Evolutionary conservation across 129 eudicot genomes (phyloP), one percentile per base, ranked within the genome.

Genomic region (Centrapalus pauciflorus): DNA sequence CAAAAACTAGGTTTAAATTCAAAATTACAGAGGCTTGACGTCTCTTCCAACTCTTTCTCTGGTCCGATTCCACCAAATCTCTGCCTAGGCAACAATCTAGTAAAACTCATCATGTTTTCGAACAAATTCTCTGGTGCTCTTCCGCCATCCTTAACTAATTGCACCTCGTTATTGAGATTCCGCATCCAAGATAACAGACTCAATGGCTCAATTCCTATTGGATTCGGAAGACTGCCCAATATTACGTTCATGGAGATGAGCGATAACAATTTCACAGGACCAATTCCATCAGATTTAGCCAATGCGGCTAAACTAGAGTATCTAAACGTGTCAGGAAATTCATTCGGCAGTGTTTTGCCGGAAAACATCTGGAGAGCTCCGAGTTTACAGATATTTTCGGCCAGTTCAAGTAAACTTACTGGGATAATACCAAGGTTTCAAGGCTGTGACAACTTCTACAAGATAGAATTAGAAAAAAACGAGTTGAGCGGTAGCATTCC

Each of bases 31-130:
- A 71, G 61, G 55, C 80, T 94, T 23, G 99, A 94, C 55, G 97
- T 89, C 19, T 94, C 99, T 21, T 76, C 99, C 1, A 94, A 94
- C 54, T 77, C 78, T 0, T 80, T 94, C 8, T 58, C 76, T 12
- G 99, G 99, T 64, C 87, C 93, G 14, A 27, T 94, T 34, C 97
- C 99, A 1, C 79, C 85, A 19, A 75, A 86, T 61, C 79, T 94
- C 35, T 94, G 99, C 48, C 67, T 76, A 38, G 83, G 95, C 28
- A 80, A 86, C 80, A 81, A 79, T 54, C 73, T 94, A 12, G 41
- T 32, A 2, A 89, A 85, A 58, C 90, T 94, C 66, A 57, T 86
- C 17, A 87, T 94, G 26, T 94, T 94, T 61, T 76, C 87, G 3
- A 94, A 94, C 71, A 23, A 49, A 7, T 84, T 94, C 32, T 23